A percentile compares a stretch with the other conserved stretches of the same genome.
Evolutionary conservation across 352 stramenopile species (phyloP).

Genomic region (Phytophthora aleatoria): DNA sequence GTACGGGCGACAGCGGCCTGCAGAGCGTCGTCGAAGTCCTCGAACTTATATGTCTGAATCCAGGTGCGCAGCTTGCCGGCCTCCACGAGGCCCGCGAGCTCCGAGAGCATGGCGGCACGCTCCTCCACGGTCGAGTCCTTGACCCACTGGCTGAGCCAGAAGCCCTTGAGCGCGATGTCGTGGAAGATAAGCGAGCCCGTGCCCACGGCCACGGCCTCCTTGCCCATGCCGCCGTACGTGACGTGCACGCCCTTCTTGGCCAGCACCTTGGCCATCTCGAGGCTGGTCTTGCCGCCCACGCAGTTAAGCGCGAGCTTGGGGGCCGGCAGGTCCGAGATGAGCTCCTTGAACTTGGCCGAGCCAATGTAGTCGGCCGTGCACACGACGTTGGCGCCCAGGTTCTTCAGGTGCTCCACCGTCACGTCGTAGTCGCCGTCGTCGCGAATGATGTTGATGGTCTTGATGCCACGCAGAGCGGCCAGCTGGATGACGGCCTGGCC

Average conservation of each 20-base stretch:
- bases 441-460: slow-evolving; percentile 91
- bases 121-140: slow-evolving; percentile 68
- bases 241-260: slow-evolving; percentile 80
- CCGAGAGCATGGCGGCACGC: slow-evolving; percentile 65
- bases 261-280: slow-evolving; percentile 72
- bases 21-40: slow-evolving; percentile 82
- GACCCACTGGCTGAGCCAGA: slow-evolving; percentile 88
- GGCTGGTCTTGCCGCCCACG: slow-evolving; percentile 71
- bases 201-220: slow-evolving; percentile 68
- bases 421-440: slow-evolving; percentile 82
- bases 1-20: slow-evolving; percentile 72
- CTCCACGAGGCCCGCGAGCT: slow-evolving; percentile 72
- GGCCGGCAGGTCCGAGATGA: slow-evolving; percentile 79
- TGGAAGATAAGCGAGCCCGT: slow-evolving; percentile 85
- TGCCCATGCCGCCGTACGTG: slow-evolving; percentile 84
- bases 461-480: slow-evolving; percentile 83
- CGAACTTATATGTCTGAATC: slow-evolving; percentile 89
- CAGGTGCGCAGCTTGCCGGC: slow-evolving; percentile 79
- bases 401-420: slow-evolving; percentile 80
- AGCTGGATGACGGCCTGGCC: slow-evolving; percentile 90
- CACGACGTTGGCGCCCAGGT: slow-evolving; percentile 77
- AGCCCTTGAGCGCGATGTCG: slow-evolving; percentile 88
- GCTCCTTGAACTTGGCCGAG: slow-evolving; percentile 84
- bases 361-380: slow-evolving; percentile 74
- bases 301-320: slow-evolving; percentile 88